Evolutionary conservation across 2,329 filamentous ascomycete genomes (phyloP).

Genomic region (Diaporthe amygdali): DNA sequence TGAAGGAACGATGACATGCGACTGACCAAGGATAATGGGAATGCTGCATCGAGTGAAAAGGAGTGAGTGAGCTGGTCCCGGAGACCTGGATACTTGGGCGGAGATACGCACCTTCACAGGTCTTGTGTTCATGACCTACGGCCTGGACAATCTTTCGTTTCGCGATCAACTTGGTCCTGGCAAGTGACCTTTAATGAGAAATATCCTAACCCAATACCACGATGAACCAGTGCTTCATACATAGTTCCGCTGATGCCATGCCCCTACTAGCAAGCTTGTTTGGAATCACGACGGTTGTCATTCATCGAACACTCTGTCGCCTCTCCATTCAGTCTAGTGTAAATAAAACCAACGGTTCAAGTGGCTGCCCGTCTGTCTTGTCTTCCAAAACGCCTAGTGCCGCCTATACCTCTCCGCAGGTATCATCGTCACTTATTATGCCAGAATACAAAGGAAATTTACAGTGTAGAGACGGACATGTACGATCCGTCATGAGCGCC

Average conservation of each 20-base stretch:
- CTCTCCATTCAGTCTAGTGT: conserved; percentile 16
- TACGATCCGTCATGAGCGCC: neutral
- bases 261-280: neutral
- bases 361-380: neutral
- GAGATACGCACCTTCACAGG: neutral
- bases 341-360: neutral
- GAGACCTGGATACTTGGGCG: neutral
- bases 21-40: neutral
- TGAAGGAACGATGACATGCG: no score
- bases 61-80: neutral
- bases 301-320: neutral
- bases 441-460: conserved; percentile 14
- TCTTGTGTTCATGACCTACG: neutral
- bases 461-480: neutral
- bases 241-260: neutral
- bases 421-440: conserved; percentile 21
- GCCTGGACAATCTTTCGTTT: neutral
- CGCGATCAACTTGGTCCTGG: neutral
- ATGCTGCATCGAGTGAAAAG: neutral
- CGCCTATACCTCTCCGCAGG: conserved; percentile 5
- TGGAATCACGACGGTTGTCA: neutral
- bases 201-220: neutral
- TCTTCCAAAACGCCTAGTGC: conserved; percentile 18
- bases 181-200: neutral
- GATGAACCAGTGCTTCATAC: neutral